These are phyloP conservation scores for Xanthoparmelia taractica DNA, from an alignment of 495 filamentous ascomycete genomes.

Conservation along the genomic window DNA sequence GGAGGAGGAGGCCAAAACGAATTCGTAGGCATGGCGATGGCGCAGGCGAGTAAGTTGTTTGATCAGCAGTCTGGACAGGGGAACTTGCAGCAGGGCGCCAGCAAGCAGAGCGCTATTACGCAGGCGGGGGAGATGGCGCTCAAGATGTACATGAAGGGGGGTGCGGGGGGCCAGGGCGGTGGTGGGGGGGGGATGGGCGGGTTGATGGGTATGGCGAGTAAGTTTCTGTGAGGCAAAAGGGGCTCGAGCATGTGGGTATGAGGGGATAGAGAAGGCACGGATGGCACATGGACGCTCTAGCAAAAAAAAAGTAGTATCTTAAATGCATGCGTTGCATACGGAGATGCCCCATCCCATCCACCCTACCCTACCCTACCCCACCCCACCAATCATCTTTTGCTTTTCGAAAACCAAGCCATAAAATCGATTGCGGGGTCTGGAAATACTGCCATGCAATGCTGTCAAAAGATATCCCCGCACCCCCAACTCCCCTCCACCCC, in stretches of 20 bases:
- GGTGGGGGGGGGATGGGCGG: constrained; percentile 42
- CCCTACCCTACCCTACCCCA: no score
- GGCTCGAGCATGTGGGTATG: background rate
- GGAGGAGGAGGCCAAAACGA: constrained; percentile 44
- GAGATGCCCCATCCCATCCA: no score
- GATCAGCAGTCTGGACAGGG: constrained; percentile 49
- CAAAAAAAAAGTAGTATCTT: no score
- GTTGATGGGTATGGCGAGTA: constrained; percentile 52
- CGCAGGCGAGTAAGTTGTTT: constrained; percentile 57
- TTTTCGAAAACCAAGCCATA: no score
- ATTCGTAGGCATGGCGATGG: constrained; percentile 63
- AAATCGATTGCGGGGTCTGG: no score
- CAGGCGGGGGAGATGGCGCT: constrained; percentile 56
- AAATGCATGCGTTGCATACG: no score
- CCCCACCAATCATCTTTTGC: no score
- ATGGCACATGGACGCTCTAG: no score
- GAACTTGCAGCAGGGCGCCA: constrained; percentile 38
- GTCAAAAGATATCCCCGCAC: constrained; percentile 29
- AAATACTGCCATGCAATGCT: background rate
- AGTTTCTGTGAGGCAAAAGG: constrained; percentile 35
- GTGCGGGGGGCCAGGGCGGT: constrained; percentile 42
- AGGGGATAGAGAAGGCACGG: no score
- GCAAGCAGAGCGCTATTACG: constrained; percentile 56
- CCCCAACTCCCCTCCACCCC: constrained; percentile 78
- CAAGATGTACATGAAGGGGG: constrained; percentile 67